These are phyloP conservation scores for Rubroboletus satanas DNA, from an alignment of 768 basidiomycete genomes.

Conservation along the genomic window DNA sequence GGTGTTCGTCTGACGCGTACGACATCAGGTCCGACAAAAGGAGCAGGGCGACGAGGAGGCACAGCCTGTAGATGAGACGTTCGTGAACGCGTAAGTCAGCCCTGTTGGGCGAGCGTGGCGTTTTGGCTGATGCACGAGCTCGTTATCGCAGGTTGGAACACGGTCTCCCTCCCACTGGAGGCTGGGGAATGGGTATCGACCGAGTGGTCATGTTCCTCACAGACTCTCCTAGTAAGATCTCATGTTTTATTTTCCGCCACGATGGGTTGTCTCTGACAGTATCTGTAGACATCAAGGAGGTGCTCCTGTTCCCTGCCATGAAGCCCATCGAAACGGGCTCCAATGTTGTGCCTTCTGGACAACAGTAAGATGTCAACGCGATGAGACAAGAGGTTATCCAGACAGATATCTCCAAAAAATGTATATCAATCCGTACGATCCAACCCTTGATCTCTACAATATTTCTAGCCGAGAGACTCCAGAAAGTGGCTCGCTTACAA, in stretches of 20 bases:
- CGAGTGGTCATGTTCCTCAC: constrained; percentile 98
- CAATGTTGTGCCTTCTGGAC: constrained; percentile 29
- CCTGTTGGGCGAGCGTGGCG: background rate
- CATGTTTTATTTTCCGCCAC: background rate
- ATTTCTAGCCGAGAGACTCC: too few species aligned
- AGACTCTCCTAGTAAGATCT: constrained; percentile 77
- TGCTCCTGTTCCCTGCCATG: constrained; percentile 96
- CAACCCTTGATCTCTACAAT: background rate
- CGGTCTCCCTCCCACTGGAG: constrained; percentile 95
- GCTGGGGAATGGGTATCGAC: constrained; percentile 96
- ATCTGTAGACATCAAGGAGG: constrained; percentile 86
- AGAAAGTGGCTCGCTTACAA: background rate
- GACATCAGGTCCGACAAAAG: constrained; percentile 74
- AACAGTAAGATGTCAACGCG: constrained; percentile 2
- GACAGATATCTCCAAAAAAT: background rate
- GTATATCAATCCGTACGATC: background rate
- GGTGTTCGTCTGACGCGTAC: background rate
- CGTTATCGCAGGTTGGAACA: constrained; percentile 72
- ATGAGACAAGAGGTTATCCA: constrained; percentile 31
- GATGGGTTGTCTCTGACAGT: background rate
- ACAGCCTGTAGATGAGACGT: constrained; percentile 95
- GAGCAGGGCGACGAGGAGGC: constrained; percentile 97
- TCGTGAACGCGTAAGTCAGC: constrained; percentile 79
- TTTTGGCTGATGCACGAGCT: constrained; percentile 1
- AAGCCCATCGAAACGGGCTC: constrained; percentile 65